Base-by-base conservation (phyloP, 768 basidiomycete species). In the Paxillus involutus region DNA sequence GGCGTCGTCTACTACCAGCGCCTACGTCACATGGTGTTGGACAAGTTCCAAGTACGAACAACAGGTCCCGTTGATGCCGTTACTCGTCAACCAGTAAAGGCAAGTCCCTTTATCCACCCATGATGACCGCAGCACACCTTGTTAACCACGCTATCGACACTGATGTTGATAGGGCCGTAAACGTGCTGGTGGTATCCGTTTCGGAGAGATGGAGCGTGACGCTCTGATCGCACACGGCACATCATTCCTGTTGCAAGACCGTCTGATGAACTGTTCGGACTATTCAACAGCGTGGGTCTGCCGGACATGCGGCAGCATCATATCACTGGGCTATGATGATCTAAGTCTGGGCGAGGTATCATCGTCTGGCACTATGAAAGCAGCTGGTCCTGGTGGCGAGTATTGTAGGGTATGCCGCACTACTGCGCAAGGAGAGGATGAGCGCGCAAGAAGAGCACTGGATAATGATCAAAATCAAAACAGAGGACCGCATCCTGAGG, bases 241-340 rank as follows among this genome's bases (percentile, higher is more conserved):
- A 13, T 94, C 95, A 2, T 99, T 97, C 86, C 80, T 99, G 39
- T 83, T 99, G 21, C 97, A 99, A 77, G 97, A 99, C 74, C 82
- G 97, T 53, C 75, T 99, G 67, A 98, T 99, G 97, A 99, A 99
- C 74, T 99, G 97, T 69, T 98, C 96, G 26, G 97, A 99, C 73
- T 99, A 98, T 72, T 98, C 97, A 26, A 98, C 94, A 0, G 92
- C 97, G 4, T 99, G 97, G 97, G 95, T 98, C 11, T 99, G 97
- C 72, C 83, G 97, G 49, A 89, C 87, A 2, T 99, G 97, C 67
- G 97, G 97, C 16, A 94, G 91, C 67, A 79, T 99, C 50, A 91
- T 98, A 62, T 94, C 95, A 9, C 79, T 99, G 49, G 97, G 97
- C 21, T 98, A 96, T 71, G 95, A 98, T 57, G 92, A 97, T 67